Evolutionary conservation across 352 stramenopile species (phyloP), one percentile per base, ranked within the genome.

Genomic region (Phytophthora podocarpi): DNA sequence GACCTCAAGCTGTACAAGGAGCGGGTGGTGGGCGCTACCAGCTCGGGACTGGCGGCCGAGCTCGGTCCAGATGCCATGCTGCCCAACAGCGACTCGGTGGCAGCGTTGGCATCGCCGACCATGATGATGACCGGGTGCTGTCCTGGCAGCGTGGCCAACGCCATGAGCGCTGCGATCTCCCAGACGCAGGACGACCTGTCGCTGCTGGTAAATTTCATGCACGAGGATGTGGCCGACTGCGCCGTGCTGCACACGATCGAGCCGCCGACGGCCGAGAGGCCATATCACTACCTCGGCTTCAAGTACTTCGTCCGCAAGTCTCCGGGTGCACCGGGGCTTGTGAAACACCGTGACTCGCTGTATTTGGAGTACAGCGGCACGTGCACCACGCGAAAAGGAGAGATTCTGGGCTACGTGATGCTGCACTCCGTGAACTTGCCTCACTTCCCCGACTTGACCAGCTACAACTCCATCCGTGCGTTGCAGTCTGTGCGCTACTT

Each of bases 271-370:
- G 5, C 49, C 0, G 73, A 80, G 18, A 37, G 64, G 2, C 78
- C 78, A 1, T 80, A 80, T 27, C 62, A 80, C 18, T 84, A 80
- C 21, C 48, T 88, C 23, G 78, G 75, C 12, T 85, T 79, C 71
- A 88, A 88, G 64, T 88, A 74, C 67, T 65, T 85, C 21, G 75
- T 80, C 16, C 71, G 63, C 27, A 75, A 74, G 27, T 70, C 77
- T 0, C 66, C 74, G 5, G 68, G 59, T 9, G 63, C 59, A 4
- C 65, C 63, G 2, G 69, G 73, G 15, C 41, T 81, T 18, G 58
- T 84, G 27, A 76, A 76, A 37, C 71, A 84, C 46, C 72, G 76
- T 36, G 76, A 88, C 65, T 67, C 64, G 18, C 32, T 83, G 31
- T 88, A 82, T 48, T 31, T 88, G 12, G 73, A 85, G 47, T 76